Conservation (phyloP, 805 yeast genomes). For the Metschnikowia chrysomelidarum region DNA sequence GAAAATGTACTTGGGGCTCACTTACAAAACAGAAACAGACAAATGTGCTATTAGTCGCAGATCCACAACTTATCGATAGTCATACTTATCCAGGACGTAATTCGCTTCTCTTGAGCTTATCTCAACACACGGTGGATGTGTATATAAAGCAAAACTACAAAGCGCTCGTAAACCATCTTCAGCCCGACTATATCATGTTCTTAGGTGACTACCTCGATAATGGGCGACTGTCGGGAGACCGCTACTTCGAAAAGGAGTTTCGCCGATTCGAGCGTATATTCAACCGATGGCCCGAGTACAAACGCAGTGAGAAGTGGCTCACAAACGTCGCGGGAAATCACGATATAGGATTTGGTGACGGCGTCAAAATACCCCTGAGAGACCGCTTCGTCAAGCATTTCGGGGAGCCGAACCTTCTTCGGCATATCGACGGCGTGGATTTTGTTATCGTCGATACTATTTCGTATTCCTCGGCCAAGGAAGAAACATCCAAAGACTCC, state of each 20-base stretch:
- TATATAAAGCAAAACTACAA: conserved; percentile 38
- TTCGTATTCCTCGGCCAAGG: conserved; percentile 18
- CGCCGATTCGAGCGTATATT: conserved; percentile 35
- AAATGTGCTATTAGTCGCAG: conserved; percentile 39
- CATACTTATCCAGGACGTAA: conserved; percentile 45
- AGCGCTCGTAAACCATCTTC: conserved; percentile 28
- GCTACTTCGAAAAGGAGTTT: conserved; percentile 29
- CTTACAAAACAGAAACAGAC: conserved; percentile 13
- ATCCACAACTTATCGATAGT: conserved; percentile 44
- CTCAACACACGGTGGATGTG: conserved; percentile 42
- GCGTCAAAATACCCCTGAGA: conserved; percentile 25
- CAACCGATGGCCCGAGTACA: conserved; percentile 19
- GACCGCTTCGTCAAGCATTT: conserved; percentile 30
- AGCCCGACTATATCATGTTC: conserved; percentile 39
- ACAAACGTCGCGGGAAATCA: conserved; percentile 32
- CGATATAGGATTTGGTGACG: conserved; percentile 28
- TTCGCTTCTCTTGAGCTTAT: conserved; percentile 27
- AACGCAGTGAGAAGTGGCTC: conserved; percentile 27
- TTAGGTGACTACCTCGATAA: conserved; percentile 45
- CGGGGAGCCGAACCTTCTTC: conserved; percentile 31
- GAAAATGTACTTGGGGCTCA: conserved; percentile 33
- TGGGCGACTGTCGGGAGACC: conserved; percentile 34
- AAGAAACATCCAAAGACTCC: conserved; percentile 14
- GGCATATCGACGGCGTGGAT: conserved; percentile 31
- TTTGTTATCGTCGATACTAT: conserved; percentile 23